A percentile compares a stretch with the other conserved stretches of the same genome.
phyloP scores from a whole-genome alignment of 1,284 basidiomycete species.

The Malassezia sp. region DNA sequence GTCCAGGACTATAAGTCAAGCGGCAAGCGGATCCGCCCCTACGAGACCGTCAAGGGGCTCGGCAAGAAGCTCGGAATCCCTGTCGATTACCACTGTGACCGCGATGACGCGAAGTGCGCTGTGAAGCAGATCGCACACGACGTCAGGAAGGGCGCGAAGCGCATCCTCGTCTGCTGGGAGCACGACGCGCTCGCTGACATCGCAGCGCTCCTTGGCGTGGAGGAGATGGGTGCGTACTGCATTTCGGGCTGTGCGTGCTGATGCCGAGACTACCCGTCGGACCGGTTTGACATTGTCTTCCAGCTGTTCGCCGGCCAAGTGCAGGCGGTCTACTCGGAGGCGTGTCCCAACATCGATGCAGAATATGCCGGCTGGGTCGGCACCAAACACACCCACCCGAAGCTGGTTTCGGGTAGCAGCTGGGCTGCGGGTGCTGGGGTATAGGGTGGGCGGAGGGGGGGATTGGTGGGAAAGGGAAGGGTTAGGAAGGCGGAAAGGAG shows the following conservation, averaged over 20 bases:
- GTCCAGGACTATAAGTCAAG: slow-evolving; percentile 30
- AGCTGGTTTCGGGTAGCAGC: slow-evolving; percentile 3
- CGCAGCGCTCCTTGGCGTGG: slow-evolving; percentile 29
- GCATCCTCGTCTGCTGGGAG: slow-evolving; percentile 30
- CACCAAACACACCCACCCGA: slow-evolving; percentile 2
- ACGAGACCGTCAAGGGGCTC: slow-evolving; percentile 41
- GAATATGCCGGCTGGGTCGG: slow-evolving; percentile 3
- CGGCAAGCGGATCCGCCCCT: slow-evolving; percentile 36
- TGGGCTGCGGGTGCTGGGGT: slow-evolving; percentile 7
- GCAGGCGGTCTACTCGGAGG: slow-evolving; percentile 19
- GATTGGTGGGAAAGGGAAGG: not conserved
- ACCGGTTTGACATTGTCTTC: slow-evolving; percentile 21
- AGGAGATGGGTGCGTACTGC: too few relatives aligned
- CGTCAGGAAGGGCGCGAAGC: slow-evolving; percentile 16
- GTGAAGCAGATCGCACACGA: slow-evolving; percentile 24
- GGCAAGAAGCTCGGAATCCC: slow-evolving; percentile 35
- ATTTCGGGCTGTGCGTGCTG: not conserved
- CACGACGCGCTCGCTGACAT: slow-evolving; percentile 27
- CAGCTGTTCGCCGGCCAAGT: slow-evolving; percentile 19
- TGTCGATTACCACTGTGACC: slow-evolving; percentile 41
- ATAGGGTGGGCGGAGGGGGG: too few relatives aligned
- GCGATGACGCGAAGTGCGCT: slow-evolving; percentile 40
- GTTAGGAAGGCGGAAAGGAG: too few relatives aligned
- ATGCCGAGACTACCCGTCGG: slow-evolving; percentile 16
- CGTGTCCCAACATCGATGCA: slow-evolving; percentile 21